Evolutionary conservation across 1,284 basidiomycete genomes (phyloP).

Genomic region (Hemileccinum hortonii): DNA sequence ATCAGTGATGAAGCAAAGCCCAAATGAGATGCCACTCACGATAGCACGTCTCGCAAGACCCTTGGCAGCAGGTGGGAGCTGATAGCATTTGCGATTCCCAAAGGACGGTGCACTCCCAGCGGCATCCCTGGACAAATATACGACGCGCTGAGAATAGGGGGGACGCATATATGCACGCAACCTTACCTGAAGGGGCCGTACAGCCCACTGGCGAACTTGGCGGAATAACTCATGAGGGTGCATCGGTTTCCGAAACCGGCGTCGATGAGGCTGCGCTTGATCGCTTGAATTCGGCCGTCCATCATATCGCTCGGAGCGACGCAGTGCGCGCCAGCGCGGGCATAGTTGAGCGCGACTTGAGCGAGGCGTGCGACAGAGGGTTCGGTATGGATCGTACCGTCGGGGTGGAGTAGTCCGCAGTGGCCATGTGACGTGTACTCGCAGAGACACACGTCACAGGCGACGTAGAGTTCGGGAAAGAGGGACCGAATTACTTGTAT

Average conservation of each 20-base stretch:
- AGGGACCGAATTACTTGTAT: conserved; percentile 74
- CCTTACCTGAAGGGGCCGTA: conserved; percentile 95
- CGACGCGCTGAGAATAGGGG: background rate
- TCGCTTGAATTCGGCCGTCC: conserved; percentile 91
- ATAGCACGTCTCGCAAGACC: conserved; percentile 94
- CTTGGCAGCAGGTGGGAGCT: conserved; percentile 86
- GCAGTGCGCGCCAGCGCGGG: conserved; percentile 92
- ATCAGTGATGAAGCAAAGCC: conserved; percentile 1
- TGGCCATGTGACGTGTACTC: conserved; percentile 99
- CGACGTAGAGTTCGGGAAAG: conserved; percentile 86
- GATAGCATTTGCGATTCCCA: conserved; percentile 96
- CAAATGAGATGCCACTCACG: conserved; percentile 45
- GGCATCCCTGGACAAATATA: conserved; percentile 69
- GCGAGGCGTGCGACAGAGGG: conserved; percentile 85
- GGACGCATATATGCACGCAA: background rate
- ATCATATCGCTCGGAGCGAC: conserved; percentile 99
- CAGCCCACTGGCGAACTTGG: conserved; percentile 95
- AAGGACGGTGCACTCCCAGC: conserved; percentile 94
- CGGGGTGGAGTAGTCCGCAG: conserved; percentile 79
- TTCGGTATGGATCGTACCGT: conserved; percentile 74
- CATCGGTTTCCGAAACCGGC: conserved; percentile 83
- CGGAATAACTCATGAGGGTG: conserved; percentile 97
- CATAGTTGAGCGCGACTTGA: conserved; percentile 91
- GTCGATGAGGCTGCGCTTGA: conserved; percentile 85
- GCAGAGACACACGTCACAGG: conserved; percentile 97